phyloP scores from a whole-genome alignment of 345 rosid species.

The Arabis alpina region DNA sequence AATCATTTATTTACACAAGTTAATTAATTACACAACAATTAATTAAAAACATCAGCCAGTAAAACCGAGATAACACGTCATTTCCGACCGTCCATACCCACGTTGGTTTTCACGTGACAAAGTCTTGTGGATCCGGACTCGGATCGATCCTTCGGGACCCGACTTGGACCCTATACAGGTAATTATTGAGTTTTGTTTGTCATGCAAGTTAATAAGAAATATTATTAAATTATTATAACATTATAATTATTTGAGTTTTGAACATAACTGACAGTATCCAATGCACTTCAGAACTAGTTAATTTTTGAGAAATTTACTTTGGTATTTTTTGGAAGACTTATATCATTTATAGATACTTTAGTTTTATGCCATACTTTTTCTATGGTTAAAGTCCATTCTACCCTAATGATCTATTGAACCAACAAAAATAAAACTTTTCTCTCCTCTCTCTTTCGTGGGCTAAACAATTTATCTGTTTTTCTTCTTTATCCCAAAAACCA shows the following conservation, averaged over 20 bases:
- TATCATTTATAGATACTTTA: no score
- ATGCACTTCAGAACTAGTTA: conserved; percentile 1
- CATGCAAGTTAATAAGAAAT: neutral
- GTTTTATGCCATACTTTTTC: no score
- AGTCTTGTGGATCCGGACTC: conserved; percentile 14
- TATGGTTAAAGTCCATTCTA: no score
- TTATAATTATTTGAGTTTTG: neutral
- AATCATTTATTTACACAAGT: no score
- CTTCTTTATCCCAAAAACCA: no score
- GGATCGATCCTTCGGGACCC: conserved; percentile 17
- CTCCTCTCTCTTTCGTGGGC: no score
- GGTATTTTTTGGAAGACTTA: no score
- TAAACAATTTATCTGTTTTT: no score
- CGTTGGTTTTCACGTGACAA: conserved; percentile 26
- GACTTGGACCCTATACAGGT: neutral
- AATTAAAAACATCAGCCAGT: neutral
- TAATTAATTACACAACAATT: neutral
- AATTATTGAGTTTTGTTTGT: neutral
- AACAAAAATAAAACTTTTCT: no score
- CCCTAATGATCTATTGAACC: no score
- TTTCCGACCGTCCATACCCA: conserved; percentile 35
- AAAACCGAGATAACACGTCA: conserved; percentile 20
- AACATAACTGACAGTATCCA: conserved; percentile 13
- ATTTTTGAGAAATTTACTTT: neutral
- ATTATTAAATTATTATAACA: neutral